Percentiles rank a stretch among this genome's conserved stretches.
These are phyloP conservation scores for Tylopilus orsonianus DNA, from an alignment of 1,284 basidiomycete genomes.

Conservation along the genomic window DNA sequence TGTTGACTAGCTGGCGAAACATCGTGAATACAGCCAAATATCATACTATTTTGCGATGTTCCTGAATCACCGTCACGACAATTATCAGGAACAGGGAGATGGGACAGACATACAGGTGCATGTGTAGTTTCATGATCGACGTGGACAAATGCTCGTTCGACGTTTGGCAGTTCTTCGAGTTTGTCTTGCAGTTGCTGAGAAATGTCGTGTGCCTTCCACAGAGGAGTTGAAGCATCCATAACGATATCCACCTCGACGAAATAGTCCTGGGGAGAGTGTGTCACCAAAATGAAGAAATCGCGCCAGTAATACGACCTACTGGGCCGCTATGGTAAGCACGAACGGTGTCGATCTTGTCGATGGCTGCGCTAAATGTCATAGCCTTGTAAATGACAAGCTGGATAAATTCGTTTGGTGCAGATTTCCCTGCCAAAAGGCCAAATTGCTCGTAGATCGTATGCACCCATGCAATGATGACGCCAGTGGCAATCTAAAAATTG, in stretches of 20 bases:
- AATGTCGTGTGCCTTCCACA: constrained; percentile 92
- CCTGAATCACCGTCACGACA: constrained; percentile 18
- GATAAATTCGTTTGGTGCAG: constrained; percentile 88
- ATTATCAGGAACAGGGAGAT: background rate
- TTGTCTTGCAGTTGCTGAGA: constrained; percentile 93
- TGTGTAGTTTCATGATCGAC: constrained; percentile 93
- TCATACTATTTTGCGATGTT: constrained; percentile 33
- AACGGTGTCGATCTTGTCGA: constrained; percentile 86
- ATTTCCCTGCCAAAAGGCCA: constrained; percentile 85
- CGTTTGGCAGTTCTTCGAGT: constrained; percentile 88
- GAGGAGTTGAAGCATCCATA: constrained; percentile 84
- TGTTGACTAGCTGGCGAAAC: too few relatives aligned
- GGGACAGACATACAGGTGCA: constrained; percentile 54
- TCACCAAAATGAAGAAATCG: background rate
- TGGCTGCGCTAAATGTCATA: constrained; percentile 83
- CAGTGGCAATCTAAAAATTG: constrained; percentile 64
- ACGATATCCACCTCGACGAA: constrained; percentile 96
- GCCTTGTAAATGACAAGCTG: constrained; percentile 93
- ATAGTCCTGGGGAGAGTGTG: constrained; percentile 56
- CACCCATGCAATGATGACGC: constrained; percentile 82
- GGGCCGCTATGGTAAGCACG: constrained; percentile 84
- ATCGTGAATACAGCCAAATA: background rate
- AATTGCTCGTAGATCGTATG: constrained; percentile 81
- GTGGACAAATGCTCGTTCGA: constrained; percentile 91
- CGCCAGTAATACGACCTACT: constrained; percentile 37